Evolutionary conservation across 192 early-diverging fungal genomes (phyloP).

Genomic region (Podila minutissima): DNA sequence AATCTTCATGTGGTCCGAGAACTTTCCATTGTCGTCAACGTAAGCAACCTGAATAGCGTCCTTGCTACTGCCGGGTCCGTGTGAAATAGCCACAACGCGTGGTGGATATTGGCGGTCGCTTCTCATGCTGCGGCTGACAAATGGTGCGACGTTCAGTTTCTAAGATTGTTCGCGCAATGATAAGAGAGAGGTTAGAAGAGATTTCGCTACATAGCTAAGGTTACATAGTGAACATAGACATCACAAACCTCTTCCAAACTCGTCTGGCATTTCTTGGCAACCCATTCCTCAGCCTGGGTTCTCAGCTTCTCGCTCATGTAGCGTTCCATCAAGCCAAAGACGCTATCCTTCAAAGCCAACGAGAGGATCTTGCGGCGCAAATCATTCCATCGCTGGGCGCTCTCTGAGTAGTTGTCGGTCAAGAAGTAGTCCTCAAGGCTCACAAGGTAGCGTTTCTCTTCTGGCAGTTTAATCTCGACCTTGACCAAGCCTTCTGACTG

Average conservation of each 20-base stretch:
- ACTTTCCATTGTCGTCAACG: slow-evolving; percentile 80
- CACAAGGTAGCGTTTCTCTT: slow-evolving; percentile 57
- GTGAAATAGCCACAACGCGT: slow-evolving; percentile 73
- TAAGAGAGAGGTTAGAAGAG: slow-evolving; percentile 3
- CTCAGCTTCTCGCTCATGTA: slow-evolving; percentile 79
- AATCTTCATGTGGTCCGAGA: slow-evolving; percentile 71
- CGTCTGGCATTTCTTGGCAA: slow-evolving; percentile 71
- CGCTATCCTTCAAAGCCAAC: slow-evolving; percentile 67
- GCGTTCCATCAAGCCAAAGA: slow-evolving; percentile 79
- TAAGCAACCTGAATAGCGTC: slow-evolving; percentile 69
- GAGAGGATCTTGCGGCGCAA: slow-evolving; percentile 73
- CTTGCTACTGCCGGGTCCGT: slow-evolving; percentile 74
- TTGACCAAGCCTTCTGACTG: slow-evolving; percentile 77
- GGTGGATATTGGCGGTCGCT: slow-evolving; percentile 61
- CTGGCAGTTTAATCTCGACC: slow-evolving; percentile 64
- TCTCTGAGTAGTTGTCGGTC: slow-evolving; percentile 67
- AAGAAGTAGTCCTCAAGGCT: slow-evolving; percentile 62
- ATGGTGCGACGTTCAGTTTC: slow-evolving; percentile 75
- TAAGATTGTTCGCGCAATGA: slow-evolving; percentile 13
- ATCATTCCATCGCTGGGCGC: slow-evolving; percentile 80
- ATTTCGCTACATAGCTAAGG: background rate
- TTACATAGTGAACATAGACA: background rate
- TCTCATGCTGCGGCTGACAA: slow-evolving; percentile 40
- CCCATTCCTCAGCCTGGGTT: slow-evolving; percentile 74
- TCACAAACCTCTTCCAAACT: slow-evolving; percentile 65